phyloP scores from a whole-genome alignment of 2,329 filamentous ascomycete species.

The Coniochaeta sp. region DNA sequence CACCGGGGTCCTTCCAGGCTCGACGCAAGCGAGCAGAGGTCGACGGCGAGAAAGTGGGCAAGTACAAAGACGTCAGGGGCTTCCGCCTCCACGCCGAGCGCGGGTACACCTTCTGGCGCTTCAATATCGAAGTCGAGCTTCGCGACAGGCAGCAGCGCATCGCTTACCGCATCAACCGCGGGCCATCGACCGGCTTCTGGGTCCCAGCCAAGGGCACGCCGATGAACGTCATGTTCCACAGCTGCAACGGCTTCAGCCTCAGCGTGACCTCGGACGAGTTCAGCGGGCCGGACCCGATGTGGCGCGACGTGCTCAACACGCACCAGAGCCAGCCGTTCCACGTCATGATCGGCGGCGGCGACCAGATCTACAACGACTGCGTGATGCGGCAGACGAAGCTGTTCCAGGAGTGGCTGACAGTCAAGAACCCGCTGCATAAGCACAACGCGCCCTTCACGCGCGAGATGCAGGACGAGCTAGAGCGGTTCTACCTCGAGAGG shows the following conservation, averaged over 20 bases:
- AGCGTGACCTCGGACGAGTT: slow-evolving; percentile 72
- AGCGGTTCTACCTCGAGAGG: slow-evolving; percentile 78
- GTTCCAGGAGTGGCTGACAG: slow-evolving; percentile 79
- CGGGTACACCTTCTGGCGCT: slow-evolving; percentile 93
- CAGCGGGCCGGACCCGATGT: slow-evolving; percentile 90
- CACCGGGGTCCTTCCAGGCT: slow-evolving; percentile 45
- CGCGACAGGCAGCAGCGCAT: slow-evolving; percentile 71
- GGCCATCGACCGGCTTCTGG: slow-evolving; percentile 88
- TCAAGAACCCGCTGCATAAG: slow-evolving; percentile 74
- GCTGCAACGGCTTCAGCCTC: slow-evolving; percentile 90
- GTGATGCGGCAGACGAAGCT: slow-evolving; percentile 66
- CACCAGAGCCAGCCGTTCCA: slow-evolving; percentile 93
- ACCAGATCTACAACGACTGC: slow-evolving; percentile 93
- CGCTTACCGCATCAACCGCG: slow-evolving; percentile 91
- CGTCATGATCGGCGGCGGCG: slow-evolving; percentile 94
- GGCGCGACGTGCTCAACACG: slow-evolving; percentile 89
- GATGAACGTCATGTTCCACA: slow-evolving; percentile 99
- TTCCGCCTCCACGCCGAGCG: slow-evolving; percentile 77
- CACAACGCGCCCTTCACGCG: slow-evolving; percentile 68
- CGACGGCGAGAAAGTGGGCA: slow-evolving; percentile 75
- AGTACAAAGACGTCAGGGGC: slow-evolving; percentile 77
- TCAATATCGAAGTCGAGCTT: slow-evolving; percentile 90
- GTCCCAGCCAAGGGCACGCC: slow-evolving; percentile 75
- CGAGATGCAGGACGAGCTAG: slow-evolving; percentile 82
- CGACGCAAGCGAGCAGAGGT: slow-evolving; percentile 44